Evolutionary conservation across 192 early-diverging fungal genomes (phyloP).

Genomic region (Backusella parvicylindrica): DNA sequence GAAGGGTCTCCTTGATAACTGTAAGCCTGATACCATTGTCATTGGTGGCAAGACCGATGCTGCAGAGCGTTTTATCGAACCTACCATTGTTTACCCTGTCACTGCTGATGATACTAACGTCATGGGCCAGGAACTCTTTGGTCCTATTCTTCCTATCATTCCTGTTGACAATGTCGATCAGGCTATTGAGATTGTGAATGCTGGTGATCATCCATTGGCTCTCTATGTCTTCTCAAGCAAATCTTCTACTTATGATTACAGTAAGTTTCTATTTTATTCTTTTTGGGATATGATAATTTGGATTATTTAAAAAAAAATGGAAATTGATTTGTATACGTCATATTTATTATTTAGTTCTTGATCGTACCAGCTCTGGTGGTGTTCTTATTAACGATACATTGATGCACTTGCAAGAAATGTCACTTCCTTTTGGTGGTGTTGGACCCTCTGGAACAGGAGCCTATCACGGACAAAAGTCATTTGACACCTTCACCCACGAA

Average conservation of each 20-base stretch:
- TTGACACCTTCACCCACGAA: conserved; percentile 73
- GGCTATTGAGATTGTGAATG: conserved; percentile 31
- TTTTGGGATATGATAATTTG: too few species aligned
- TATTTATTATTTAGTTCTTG: conserved; percentile 25
- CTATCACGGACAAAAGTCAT: conserved; percentile 72
- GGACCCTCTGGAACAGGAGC: conserved; percentile 74
- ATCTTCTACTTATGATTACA: conserved; percentile 1
- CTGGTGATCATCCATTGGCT: conserved; percentile 21
- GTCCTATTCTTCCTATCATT: conserved; percentile 62
- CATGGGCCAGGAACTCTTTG: conserved; percentile 70
- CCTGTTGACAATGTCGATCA: conserved; percentile 28
- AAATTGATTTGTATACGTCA: too few species aligned
- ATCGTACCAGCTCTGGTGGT: conserved; percentile 60
- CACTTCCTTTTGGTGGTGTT: conserved; percentile 79
- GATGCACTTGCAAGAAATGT: conserved; percentile 50
- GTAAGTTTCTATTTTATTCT: too few species aligned
- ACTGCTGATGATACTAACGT: conserved; percentile 12
- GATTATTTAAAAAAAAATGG: too few species aligned
- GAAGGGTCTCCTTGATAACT: conserved; percentile 43
- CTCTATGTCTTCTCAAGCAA: conserved; percentile 30
- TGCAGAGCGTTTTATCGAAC: conserved; percentile 48
- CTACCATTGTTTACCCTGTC: conserved; percentile 57
- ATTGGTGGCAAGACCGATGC: conserved; percentile 47
- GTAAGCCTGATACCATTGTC: conserved; percentile 32
- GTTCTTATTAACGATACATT: conserved; percentile 74